Evolutionary conservation across 495 filamentous ascomycete genomes (phyloP).

Genomic region (Daldinia childiae): DNA sequence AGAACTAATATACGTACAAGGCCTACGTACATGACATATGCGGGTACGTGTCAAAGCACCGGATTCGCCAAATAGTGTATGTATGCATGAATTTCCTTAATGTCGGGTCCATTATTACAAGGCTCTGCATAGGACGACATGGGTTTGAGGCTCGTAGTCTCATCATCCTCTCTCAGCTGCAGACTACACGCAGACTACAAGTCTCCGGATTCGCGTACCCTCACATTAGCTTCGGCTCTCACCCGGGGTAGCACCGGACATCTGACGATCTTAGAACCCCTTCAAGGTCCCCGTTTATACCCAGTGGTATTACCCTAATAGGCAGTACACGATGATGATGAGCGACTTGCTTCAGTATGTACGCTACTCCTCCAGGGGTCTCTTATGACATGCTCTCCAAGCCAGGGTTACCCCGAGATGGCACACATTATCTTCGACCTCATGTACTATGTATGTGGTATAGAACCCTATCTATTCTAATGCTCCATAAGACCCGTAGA

Average conservation of each 20-base stretch:
- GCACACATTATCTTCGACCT: conserved; percentile 29
- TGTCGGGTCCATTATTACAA: conserved; percentile 27
- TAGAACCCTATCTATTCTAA: conserved; percentile 13
- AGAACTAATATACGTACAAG: neutral
- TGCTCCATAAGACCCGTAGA: conserved; percentile 23
- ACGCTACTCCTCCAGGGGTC: neutral
- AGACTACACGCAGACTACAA: neutral
- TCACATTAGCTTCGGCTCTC: conserved; percentile 38
- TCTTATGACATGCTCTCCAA: conserved; percentile 12
- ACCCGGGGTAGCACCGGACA: conserved; percentile 30
- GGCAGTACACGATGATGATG: neutral
- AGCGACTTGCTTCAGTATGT: neutral
- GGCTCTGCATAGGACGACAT: conserved; percentile 28
- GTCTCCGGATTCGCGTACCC: conserved; percentile 24
- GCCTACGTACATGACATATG: conserved; percentile 5
- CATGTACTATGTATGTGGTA: neutral
- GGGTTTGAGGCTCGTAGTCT: conserved; percentile 31
- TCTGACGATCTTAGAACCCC: conserved; percentile 20
- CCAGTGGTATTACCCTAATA: conserved; percentile 6
- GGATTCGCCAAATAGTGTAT: too few relatives aligned
- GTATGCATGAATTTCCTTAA: conserved; percentile 26
- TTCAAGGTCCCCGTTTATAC: neutral
- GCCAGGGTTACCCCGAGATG: conserved; percentile 36
- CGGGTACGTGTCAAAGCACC: conserved; percentile 23
- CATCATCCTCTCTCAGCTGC: conserved; percentile 9